These are phyloP conservation scores for Narthecium ossifragum DNA, from an alignment of 106 monocot species.

Conservation along the genomic window DNA sequence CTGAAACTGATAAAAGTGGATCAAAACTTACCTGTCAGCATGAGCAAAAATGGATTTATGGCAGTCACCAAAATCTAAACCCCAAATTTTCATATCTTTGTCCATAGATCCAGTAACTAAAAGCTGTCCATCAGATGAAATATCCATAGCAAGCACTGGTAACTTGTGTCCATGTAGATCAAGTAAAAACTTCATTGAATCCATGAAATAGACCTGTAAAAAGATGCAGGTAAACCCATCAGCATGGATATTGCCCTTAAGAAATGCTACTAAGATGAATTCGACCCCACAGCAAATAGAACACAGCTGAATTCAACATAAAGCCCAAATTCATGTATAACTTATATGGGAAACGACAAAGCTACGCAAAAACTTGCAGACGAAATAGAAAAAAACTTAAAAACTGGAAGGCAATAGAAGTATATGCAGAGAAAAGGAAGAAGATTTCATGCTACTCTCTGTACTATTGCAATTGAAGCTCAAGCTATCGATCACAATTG, in stretches of 20 bases:
- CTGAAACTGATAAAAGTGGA: neutral
- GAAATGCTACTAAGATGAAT: too few relatives aligned
- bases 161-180: slow-evolving; percentile 89
- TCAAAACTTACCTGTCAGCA: slow-evolving; percentile 57
- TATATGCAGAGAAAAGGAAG: too few relatives aligned
- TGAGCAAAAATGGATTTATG: slow-evolving; percentile 95
- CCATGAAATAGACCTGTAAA: slow-evolving; percentile 78
- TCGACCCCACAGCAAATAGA: too few relatives aligned
- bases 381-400: too few relatives aligned
- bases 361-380: too few relatives aligned
- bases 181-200: slow-evolving; percentile 73
- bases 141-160: slow-evolving; percentile 92
- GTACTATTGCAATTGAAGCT: too few relatives aligned
- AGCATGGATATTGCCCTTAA: neutral
- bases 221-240: neutral
- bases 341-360: too few relatives aligned
- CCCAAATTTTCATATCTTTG: slow-evolving; percentile 98
- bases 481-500: too few relatives aligned
- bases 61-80: slow-evolving; percentile 96
- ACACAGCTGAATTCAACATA: too few relatives aligned
- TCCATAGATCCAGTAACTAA: slow-evolving; percentile 94
- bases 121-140: slow-evolving; percentile 92
- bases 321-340: too few relatives aligned
- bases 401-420: too few relatives aligned
- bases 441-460: too few relatives aligned